phyloP scores from a whole-genome alignment of 2,329 filamentous ascomycete genomes.

The Volutella citrinella region DNA sequence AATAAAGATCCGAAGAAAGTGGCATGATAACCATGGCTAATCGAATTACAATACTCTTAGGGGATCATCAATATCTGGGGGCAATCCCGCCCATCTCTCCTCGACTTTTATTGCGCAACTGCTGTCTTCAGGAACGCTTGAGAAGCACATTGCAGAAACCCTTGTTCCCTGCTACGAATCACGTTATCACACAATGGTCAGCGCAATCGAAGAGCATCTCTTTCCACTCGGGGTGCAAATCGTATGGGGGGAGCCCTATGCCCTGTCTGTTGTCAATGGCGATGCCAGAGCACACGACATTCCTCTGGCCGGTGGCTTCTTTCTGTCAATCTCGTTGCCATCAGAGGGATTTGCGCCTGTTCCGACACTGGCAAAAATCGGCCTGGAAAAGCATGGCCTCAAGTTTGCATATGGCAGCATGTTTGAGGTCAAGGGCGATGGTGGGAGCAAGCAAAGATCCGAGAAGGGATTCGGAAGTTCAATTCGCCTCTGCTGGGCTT shows the following conservation, averaged over 20 bases:
- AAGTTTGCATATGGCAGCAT: conserved; percentile 7
- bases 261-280: neutral
- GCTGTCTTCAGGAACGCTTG: conserved; percentile 14
- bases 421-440: conserved; percentile 5
- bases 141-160: conserved; percentile 14
- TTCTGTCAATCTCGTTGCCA: conserved; percentile 1
- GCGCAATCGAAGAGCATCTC: conserved; percentile 14
- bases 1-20: no score
- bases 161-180: conserved; percentile 18
- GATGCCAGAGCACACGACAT: neutral
- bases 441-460: neutral
- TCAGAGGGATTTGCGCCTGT: neutral
- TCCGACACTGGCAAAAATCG: neutral
- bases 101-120: conserved; percentile 12
- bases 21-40: no score
- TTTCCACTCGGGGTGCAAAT: conserved; percentile 15
- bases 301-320: conserved; percentile 4
- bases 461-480: conserved; percentile 2
- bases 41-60: neutral
- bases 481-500: conserved; percentile 8
- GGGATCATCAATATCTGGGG: conserved; percentile 2
- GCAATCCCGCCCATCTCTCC: conserved; percentile 2
- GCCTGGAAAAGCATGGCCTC: conserved; percentile 1
- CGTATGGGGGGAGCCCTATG: conserved; percentile 13
- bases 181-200: conserved; percentile 15